Evolutionary conservation across 2,329 filamentous ascomycete species (phyloP), one percentile per base, ranked within the genome.

Genomic region (Epichloe gansuensis): DNA sequence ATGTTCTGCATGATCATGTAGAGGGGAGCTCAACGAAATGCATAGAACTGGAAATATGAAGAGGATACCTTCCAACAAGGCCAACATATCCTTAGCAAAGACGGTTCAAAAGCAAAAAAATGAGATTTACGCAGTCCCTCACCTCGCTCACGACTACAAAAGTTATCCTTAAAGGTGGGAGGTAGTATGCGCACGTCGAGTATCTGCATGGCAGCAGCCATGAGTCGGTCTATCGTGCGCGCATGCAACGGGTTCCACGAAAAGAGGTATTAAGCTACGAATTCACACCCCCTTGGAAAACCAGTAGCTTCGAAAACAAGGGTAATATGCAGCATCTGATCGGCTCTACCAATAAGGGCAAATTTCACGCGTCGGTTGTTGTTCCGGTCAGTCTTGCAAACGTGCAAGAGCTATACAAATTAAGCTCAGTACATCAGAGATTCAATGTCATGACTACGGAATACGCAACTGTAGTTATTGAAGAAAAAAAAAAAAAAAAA

Each of bases 21-120:
- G 48, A 50, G 40, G 31, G 48, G n/a, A 25, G 40, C 40, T 50
- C 48, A 38, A 50, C 39, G 27, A 34, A 42, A 42, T n/a, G 21
- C 3, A 43, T 31, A 38, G 31, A 27, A 3, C 4, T 35, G 47
- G 27, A 49, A 23, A 41, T n/a, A 31, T 8, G 36, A 31, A 23
- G 9, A 9, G 21, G 6, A 36, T 21, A 15, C 40, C 48, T 50
- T 50, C 12, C 17, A 36, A 44, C 39, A 43, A 38, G 40, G 31
- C 25, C 2, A 43, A 43, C n/a, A 12, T 12, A 43, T 12, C 25
- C 11, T 41, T 41, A 21, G 39, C 39, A 17, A 9, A 41, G 17
- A 41, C 27, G 8, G 27, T 31, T 31, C 8, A 11, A 27, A 27
- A 21, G 3, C 17, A 40, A 15, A 43, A 13, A 43, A 13, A 12